Conservation (phyloP, 2,329 filamentous ascomycete species). For the Colletotrichum ledebouriae region DNA sequence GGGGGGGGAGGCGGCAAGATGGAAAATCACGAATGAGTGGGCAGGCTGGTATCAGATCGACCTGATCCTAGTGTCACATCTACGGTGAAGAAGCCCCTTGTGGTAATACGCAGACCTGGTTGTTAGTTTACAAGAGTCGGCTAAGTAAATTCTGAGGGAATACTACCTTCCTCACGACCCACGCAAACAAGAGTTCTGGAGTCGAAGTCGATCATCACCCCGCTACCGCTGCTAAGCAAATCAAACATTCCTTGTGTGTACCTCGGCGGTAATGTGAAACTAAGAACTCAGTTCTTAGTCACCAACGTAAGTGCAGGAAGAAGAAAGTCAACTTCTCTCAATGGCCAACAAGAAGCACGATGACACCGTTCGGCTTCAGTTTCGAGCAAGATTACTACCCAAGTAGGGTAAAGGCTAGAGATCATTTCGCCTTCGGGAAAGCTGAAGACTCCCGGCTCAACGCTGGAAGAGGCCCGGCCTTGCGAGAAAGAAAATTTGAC, state of each 20-base stretch:
- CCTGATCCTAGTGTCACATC: slow-evolving; percentile 38
- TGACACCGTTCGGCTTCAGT: background rate
- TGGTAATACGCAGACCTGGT: slow-evolving; percentile 24
- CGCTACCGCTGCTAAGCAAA: slow-evolving; percentile 13
- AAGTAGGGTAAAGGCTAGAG: slow-evolving; percentile 3
- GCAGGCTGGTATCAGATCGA: slow-evolving; percentile 27
- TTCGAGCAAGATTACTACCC: slow-evolving; percentile 7
- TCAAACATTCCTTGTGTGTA: background rate
- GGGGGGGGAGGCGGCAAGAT: background rate
- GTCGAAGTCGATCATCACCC: slow-evolving; percentile 29
- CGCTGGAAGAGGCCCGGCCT: slow-evolving; percentile 31
- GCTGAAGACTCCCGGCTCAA: slow-evolving; percentile 10
- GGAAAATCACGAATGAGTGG: slow-evolving; percentile 14
- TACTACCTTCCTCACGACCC: background rate
- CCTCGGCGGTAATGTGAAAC: too few relatives aligned
- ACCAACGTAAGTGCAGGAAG: slow-evolving; percentile 1
- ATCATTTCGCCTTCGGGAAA: slow-evolving; percentile 2
- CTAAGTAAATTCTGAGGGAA: slow-evolving; percentile 12
- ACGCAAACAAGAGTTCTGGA: slow-evolving; percentile 29
- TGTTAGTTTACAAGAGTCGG: background rate
- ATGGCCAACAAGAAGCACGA: background rate
- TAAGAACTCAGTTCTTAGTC: background rate
- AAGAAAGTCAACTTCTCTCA: slow-evolving; percentile 6
- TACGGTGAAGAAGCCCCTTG: background rate
- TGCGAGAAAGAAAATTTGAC: slow-evolving; percentile 11